Conservation (phyloP, 345 rosid species). For the Pugionium cornutum region DNA sequence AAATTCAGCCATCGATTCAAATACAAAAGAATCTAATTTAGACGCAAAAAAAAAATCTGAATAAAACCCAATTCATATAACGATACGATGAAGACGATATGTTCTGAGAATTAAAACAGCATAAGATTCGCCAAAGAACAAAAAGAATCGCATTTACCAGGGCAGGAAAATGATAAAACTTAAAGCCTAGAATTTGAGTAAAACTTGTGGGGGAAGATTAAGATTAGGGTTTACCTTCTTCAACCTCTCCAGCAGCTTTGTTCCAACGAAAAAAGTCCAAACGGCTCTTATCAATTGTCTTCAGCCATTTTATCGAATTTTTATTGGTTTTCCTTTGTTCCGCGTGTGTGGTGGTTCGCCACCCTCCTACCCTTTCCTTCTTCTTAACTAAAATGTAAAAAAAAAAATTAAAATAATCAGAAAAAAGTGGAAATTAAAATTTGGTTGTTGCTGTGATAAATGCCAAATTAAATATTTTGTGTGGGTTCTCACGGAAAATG, state of each 20-base stretch:
- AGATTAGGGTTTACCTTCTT: conserved; percentile 32
- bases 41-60: neutral
- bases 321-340: conserved; percentile 22
- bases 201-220: neutral
- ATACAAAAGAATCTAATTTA: neutral
- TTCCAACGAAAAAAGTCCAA: neutral
- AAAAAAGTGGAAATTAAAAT: too few relatives aligned
- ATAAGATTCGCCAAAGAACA: too few relatives aligned
- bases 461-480: too few relatives aligned
- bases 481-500: neutral
- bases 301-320: conserved; percentile 10
- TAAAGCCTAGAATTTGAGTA: conserved; percentile 9
- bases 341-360: conserved; percentile 34
- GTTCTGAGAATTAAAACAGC: neutral
- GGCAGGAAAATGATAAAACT: neutral
- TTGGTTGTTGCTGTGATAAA: too few relatives aligned
- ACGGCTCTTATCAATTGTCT: conserved; percentile 28
- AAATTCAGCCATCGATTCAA: neutral
- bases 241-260: conserved; percentile 24
- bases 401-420: too few relatives aligned
- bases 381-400: neutral
- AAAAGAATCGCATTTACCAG: too few relatives aligned
- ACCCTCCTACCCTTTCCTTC: neutral
- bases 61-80: neutral
- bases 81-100: conserved; percentile 1